phyloP scores from a whole-genome alignment of 192 early-diverging fungal genomes.

The Backusella mclennaniae region DNA sequence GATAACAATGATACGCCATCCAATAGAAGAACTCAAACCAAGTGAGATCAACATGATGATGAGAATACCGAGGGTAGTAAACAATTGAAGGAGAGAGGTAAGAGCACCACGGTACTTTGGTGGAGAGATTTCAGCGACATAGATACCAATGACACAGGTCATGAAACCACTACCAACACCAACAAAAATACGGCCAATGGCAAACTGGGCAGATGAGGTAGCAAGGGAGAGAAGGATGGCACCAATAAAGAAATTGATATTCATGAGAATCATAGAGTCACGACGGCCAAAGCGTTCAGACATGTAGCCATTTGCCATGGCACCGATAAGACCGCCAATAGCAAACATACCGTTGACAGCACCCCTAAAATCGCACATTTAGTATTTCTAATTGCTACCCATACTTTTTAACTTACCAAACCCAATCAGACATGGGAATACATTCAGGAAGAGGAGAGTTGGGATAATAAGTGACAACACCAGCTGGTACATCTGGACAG shows the following conservation, averaged over 20 bases:
- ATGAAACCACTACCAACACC: constrained; percentile 58
- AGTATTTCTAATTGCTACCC: not conserved
- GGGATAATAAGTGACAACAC: constrained; percentile 27
- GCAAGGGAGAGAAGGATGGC: constrained; percentile 38
- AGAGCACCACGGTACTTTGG: constrained; percentile 42
- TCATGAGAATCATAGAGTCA: constrained; percentile 50
- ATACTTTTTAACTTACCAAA: constrained; percentile 37
- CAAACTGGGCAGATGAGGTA: constrained; percentile 29
- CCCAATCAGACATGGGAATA: constrained; percentile 36
- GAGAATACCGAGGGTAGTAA: constrained; percentile 57
- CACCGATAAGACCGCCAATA: constrained; percentile 65
- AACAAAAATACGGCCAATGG: constrained; percentile 46
- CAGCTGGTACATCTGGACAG: constrained; percentile 39
- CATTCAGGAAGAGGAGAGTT: constrained; percentile 31
- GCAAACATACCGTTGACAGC: constrained; percentile 57
- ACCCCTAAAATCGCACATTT: constrained; percentile 35
- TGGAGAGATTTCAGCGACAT: constrained; percentile 56
- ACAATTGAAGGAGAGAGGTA: constrained; percentile 51
- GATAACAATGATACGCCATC: constrained; percentile 50
- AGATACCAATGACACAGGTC: constrained; percentile 53
- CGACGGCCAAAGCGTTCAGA: constrained; percentile 63
- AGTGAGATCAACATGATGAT: constrained; percentile 43
- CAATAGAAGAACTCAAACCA: constrained; percentile 32
- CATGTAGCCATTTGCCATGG: constrained; percentile 57
- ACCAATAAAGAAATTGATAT: constrained; percentile 49